Evolutionary conservation across 306 rosid genomes (phyloP), one percentile per base, ranked within the genome.

Genomic region (Argentina anserina): DNA sequence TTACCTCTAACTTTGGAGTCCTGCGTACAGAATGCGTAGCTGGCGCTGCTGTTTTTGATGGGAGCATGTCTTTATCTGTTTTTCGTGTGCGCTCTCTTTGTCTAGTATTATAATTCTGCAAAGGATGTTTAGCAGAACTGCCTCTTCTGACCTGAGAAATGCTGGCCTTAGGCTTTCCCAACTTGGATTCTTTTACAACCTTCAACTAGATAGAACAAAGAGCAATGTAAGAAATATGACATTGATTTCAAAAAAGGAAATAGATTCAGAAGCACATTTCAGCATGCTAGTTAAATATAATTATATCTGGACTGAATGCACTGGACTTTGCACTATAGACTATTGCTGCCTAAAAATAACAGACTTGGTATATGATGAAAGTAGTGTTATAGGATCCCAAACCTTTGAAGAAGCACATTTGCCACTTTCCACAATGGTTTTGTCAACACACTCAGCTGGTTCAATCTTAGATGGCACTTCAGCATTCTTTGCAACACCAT

Each of bases 1-100:
- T 75, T 83, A 86, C 92, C 82, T 85, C 85, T 50, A 65, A 49
- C 80, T 81, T 87, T 34, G 88, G 46, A 25, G 79, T 78, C 70
- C 72, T 78, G 69, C 47, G 72, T 5, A 62, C 66, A 29, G 84
- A 65, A 39, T 13, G 39, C 36, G 65, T 55, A 34, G 68, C 58
- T 69, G 80, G 79, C 73, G 52, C 40, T 61, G 76, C 69, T 67
- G 65, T 66, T 78, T 69, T 85, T 66, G 81, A 70, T 23, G 55
- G 62, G 72, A 69, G 78, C 46, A 70, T 83, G 41, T 76, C 86
- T 28, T 40, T 42, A 41, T 65, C 71, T 2, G 45, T 77, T 72
- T 72, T 81, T 63, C 62, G 80, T 59, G 81, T 56, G 77, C 68
- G 60, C 78, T 86, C 87, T 26, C 85, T 68, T 66, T 77, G 75